Percentiles rank a stretch among this genome's conserved stretches.
Conservation (phyloP, 2,329 filamentous ascomycete genomes). For the Penicillium sp. region DNA sequence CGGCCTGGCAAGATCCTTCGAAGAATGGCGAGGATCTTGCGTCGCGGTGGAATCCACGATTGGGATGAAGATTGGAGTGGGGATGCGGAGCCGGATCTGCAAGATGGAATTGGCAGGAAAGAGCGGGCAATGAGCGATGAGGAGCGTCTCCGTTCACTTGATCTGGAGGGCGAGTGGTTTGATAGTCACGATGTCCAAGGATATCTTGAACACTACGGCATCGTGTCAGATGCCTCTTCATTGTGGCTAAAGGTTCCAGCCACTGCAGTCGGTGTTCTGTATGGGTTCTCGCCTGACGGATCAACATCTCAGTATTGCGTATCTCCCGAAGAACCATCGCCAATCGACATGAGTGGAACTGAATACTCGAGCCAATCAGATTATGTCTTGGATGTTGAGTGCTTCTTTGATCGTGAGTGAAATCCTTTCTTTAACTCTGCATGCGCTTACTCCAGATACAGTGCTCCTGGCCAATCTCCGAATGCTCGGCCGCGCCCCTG, state of each 20-base stretch:
- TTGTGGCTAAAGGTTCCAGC: slow-evolving; percentile 25
- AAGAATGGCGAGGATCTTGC: slow-evolving; percentile 16
- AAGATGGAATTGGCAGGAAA: slow-evolving; percentile 3
- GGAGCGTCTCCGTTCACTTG: slow-evolving; percentile 45
- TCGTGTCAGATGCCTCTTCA: slow-evolving; percentile 29
- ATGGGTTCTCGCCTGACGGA: slow-evolving; percentile 10
- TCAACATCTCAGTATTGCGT: slow-evolving; percentile 12
- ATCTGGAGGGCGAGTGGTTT: slow-evolving; percentile 70
- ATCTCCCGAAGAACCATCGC: slow-evolving; percentile 2
- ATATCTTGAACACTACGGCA: slow-evolving; percentile 51
- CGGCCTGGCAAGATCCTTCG: slow-evolving; percentile 23
- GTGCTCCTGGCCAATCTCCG: slow-evolving; percentile 26
- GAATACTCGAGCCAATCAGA: neutral
- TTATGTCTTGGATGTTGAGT: slow-evolving; percentile 25
- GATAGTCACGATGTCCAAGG: slow-evolving; percentile 72
- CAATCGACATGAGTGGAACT: neutral
- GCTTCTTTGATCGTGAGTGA: slow-evolving; percentile 27
- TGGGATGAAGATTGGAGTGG: slow-evolving; percentile 26
- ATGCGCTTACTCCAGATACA: slow-evolving; percentile 3
- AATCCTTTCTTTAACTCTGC: neutral
- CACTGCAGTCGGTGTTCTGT: slow-evolving; percentile 8
- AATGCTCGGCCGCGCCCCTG: slow-evolving; percentile 35
- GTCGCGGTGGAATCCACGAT: slow-evolving; percentile 18
- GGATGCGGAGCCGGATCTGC: slow-evolving; percentile 9
- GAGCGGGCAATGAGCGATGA: slow-evolving; percentile 17